These are phyloP conservation scores for Penicillium brevicompactum DNA, from an alignment of 2,329 filamentous ascomycete species.

Conservation along the genomic window DNA sequence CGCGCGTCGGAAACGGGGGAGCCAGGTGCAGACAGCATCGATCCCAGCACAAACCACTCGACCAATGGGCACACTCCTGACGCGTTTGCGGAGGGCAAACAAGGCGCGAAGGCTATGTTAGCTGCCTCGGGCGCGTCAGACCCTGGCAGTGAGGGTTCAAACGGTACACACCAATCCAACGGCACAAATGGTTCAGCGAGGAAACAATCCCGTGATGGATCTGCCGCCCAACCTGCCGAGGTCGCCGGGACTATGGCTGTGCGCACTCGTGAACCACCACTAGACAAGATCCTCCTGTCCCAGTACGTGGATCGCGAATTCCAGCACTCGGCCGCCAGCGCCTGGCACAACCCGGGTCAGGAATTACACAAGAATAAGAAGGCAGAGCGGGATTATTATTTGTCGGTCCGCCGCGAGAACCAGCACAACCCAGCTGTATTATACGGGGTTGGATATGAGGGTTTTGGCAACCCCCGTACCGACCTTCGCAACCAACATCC, in stretches of 20 bases:
- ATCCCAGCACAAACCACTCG: conserved; percentile 25
- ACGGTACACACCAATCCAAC: conserved; percentile 34
- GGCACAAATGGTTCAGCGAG: conserved; percentile 53
- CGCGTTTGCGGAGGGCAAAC: conserved; percentile 60
- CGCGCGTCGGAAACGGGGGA: conserved; percentile 24
- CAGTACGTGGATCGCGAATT: conserved; percentile 68
- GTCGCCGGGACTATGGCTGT: conserved; percentile 31
- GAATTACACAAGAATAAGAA: conserved; percentile 65
- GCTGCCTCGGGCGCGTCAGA: conserved; percentile 46
- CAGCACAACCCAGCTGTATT: conserved; percentile 60
- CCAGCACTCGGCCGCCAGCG: conserved; percentile 57
- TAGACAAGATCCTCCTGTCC: conserved; percentile 58
- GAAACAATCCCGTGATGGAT: conserved; percentile 64
- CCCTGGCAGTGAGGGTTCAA: conserved; percentile 30
- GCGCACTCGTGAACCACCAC: conserved; percentile 45
- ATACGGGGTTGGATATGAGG: conserved; percentile 76
- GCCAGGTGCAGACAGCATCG: conserved; percentile 24
- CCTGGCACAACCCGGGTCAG: conserved; percentile 56
- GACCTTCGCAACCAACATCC: conserved; percentile 67
- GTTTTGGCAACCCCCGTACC: conserved; percentile 85
- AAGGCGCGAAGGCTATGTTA: conserved; percentile 61
- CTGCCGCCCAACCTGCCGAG: conserved; percentile 50
- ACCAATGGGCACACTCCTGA: conserved; percentile 37
- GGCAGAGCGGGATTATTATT: conserved; percentile 71
- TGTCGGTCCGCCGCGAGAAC: conserved; percentile 62